A percentile compares a stretch with the other conserved stretches of the same genome.
Conservation (phyloP, 495 filamentous ascomycete species). For the Saxispiralis lemnorum region DNA sequence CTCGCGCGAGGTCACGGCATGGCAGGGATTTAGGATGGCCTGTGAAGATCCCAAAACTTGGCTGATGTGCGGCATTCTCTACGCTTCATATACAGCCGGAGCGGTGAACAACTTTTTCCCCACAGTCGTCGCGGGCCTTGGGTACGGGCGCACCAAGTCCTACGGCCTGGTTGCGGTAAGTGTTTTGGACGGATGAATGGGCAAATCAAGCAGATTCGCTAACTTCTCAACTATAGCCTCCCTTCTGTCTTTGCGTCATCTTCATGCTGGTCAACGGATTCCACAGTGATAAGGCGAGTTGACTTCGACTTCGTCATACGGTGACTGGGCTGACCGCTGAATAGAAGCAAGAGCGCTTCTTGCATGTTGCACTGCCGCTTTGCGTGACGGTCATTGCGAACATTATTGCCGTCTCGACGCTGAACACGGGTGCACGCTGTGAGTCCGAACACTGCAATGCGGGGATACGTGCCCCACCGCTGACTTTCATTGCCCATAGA, state of each 20-base stretch:
- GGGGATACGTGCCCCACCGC: neutral
- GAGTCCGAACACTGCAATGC: neutral
- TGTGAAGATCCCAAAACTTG: slow-evolving; percentile 56
- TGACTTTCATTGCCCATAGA: neutral
- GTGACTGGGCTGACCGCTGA: neutral
- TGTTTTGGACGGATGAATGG: neutral
- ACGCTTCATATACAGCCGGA: slow-evolving; percentile 23
- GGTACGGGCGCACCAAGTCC: slow-evolving; percentile 46
- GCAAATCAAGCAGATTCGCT: neutral
- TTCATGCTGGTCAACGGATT: slow-evolving; percentile 55
- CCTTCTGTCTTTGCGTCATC: slow-evolving; percentile 41
- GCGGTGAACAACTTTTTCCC: slow-evolving; percentile 52
- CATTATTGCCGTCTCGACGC: slow-evolving; percentile 54
- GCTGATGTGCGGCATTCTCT: slow-evolving; percentile 48
- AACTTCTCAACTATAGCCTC: slow-evolving; percentile 24
- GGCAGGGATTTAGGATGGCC: slow-evolving; percentile 52
- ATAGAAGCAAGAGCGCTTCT: slow-evolving; percentile 42
- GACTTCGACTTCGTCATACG: neutral
- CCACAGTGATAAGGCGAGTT: slow-evolving; percentile 58
- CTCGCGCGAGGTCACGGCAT: slow-evolving; percentile 9
- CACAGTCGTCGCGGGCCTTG: slow-evolving; percentile 59
- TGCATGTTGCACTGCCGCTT: slow-evolving; percentile 53
- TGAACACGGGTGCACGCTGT: slow-evolving; percentile 1
- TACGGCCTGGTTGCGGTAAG: slow-evolving; percentile 48
- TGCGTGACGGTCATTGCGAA: slow-evolving; percentile 53